Percentiles rank a stretch among this genome's conserved stretches.
These are phyloP conservation scores for Lodderomyces beijingensis DNA, from an alignment of 1,139 yeast genomes.

Conservation along the genomic window DNA sequence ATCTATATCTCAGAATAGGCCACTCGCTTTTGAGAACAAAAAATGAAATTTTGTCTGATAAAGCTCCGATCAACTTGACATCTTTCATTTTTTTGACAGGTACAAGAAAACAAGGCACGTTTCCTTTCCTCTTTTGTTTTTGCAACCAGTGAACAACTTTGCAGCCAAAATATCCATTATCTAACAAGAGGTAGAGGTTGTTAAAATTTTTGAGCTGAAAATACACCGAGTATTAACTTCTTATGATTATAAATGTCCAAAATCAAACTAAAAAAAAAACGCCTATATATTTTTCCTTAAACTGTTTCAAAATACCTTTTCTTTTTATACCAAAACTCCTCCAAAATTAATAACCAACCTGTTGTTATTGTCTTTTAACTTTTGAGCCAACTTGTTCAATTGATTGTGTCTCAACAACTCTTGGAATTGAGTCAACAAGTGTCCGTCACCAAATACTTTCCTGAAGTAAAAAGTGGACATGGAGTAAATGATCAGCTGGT, in stretches of 20 bases:
- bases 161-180: no score
- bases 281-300: neutral
- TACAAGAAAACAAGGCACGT: no score
- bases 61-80: no score
- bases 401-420: constrained; percentile 12
- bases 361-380: constrained; percentile 2
- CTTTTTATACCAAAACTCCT: constrained; percentile 7
- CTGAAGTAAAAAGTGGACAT: constrained; percentile 6
- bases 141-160: no score
- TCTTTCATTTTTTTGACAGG: no score
- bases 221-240: neutral
- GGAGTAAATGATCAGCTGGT: constrained; percentile 10
- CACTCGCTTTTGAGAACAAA: no score
- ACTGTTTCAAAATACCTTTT: neutral
- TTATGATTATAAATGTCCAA: no score
- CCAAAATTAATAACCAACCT: constrained; percentile 9
- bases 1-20: no score
- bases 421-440: constrained; percentile 9
- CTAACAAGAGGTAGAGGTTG: no score
- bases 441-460: constrained; percentile 1
- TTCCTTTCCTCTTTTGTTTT: no score
- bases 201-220: no score
- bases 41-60: no score
- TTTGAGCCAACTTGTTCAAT: constrained; percentile 5
- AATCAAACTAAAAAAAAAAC: neutral